Evolutionary conservation across 202 grass and related monocot genomes (phyloP), one percentile per base, ranked within the genome.

Genomic region (Zoysia matrella): DNA sequence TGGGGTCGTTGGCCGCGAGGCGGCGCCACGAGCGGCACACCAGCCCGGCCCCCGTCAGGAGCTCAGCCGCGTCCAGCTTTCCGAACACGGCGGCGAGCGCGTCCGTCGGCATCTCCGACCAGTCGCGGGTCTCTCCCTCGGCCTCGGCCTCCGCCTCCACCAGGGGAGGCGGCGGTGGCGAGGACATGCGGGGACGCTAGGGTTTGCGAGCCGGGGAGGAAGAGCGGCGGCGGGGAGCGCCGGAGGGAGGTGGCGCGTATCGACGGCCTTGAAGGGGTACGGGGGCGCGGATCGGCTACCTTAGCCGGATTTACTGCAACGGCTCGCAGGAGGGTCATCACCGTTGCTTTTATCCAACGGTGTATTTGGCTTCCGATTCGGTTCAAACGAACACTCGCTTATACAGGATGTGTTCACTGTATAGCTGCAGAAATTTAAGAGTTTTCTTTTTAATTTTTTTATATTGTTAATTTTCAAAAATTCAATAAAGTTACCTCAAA

Each of bases 21-120:
- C 76, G 76, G 51, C 71, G 71, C 85, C 85, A 91, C 39, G 89
- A 80, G 61, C 57, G 58, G 80, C 89, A 91, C 8, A 91, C 89
- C 47, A 81, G 53, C 67, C 80, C 85, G 57, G 76, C 81, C 22
- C 84, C 73, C 5, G 41, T 72, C 53, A 91, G 48, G 50, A 91
- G 78, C 47, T 91, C 85, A 2, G 47, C 3, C 67, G 47, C 73
- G 16, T 84, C 89, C 76, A 87, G 73, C 84, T 79, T 87, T 62
- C 3, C n/a, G 42, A 91, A 84, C 66, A 91, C 80, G 2, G 87
- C 57, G 3, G 82, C 83, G 3, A 91, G 85, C 68, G 85, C 84
- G 16, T 88, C 89, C 53, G 72, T 46, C 60, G 76, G 80, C 85
- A 91, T 83, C 50, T 84, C 89, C 43, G 71, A 71, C 89, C 89